Percentiles rank a stretch among this genome's conserved stretches.
phyloP scores from a whole-genome alignment of 2,329 filamentous ascomycete genomes.

The Aspergillus versicolor region DNA sequence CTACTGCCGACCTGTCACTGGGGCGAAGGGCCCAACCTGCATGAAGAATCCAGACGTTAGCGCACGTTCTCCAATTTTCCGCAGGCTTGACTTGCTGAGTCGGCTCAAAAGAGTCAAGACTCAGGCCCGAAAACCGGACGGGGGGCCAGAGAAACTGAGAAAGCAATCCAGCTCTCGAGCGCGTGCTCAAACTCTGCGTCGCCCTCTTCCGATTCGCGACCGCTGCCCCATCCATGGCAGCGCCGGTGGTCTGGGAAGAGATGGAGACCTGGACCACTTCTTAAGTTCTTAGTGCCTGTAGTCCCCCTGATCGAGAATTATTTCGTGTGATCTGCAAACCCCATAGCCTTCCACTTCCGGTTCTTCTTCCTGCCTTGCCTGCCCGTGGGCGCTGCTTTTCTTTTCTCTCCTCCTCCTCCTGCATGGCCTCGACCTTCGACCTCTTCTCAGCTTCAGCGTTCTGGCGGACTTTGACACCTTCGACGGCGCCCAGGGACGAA shows the following conservation, averaged over 20 bases:
- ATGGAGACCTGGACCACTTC: conserved; percentile 1
- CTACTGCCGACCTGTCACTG: neutral
- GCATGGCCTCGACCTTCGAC: neutral
- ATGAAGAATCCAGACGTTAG: neutral
- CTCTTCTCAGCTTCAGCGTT: neutral
- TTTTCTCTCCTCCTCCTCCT: neutral
- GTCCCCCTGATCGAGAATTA: conserved; percentile 6
- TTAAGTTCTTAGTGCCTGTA: neutral
- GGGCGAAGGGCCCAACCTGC: neutral
- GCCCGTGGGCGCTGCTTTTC: neutral
- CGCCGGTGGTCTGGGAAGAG: neutral
- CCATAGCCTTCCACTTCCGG: neutral
- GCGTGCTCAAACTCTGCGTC: neutral
- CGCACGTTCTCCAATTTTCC: neutral
- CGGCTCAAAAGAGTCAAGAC: neutral
- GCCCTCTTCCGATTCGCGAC: neutral
- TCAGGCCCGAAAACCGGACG: neutral
- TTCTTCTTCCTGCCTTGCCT: neutral
- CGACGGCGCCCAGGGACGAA: neutral
- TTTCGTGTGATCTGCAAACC: conserved; percentile 9
- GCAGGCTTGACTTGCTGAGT: neutral
- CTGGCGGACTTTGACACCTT: neutral
- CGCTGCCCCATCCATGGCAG: no score
- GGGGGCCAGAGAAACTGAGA: neutral
- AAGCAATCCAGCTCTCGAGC: neutral